phyloP scores from a whole-genome alignment of 805 yeast genomes.

The Ogataea corticis region DNA sequence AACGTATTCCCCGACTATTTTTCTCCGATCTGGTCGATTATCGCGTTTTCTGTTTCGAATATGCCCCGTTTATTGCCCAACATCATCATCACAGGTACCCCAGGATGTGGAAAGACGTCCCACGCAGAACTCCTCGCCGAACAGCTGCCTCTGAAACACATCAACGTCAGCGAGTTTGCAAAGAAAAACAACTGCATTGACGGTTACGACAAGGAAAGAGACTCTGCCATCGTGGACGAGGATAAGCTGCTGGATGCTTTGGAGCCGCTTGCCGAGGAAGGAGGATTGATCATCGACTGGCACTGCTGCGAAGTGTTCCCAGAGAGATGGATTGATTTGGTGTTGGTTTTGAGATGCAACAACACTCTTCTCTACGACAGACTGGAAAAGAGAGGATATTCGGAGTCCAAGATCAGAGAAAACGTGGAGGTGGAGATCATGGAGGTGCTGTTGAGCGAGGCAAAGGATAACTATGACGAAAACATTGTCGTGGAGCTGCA shows the following conservation, averaged over 20 bases:
- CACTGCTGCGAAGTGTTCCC: conserved; percentile 97
- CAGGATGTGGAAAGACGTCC: conserved; percentile 84
- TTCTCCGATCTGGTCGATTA: too few relatives aligned
- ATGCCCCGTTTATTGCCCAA: conserved; percentile 47
- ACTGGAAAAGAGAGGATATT: conserved; percentile 72
- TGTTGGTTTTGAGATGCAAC: conserved; percentile 82
- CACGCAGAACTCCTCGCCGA: conserved; percentile 58
- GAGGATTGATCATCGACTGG: conserved; percentile 95
- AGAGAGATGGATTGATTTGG: conserved; percentile 87
- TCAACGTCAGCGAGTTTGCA: conserved; percentile 80
- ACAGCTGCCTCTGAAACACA: conserved; percentile 49
- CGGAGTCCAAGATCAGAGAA: conserved; percentile 80
- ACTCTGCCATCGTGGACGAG: conserved; percentile 88
- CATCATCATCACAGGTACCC: conserved; percentile 92
- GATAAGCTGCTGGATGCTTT: conserved; percentile 80
- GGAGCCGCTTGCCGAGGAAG: conserved; percentile 75
- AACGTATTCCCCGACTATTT: too few relatives aligned
- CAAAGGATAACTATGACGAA: conserved; percentile 74
- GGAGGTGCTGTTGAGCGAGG: conserved; percentile 88
- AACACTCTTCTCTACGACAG: conserved; percentile 74
- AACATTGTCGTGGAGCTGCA: conserved; percentile 79
- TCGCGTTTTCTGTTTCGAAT: too few relatives aligned
- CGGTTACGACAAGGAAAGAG: conserved; percentile 83
- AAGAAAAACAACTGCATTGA: conserved; percentile 73
- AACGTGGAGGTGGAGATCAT: conserved; percentile 95